phyloP scores from a whole-genome alignment of 441 rosid genomes.

The Metrosideros polymorpha region DNA sequence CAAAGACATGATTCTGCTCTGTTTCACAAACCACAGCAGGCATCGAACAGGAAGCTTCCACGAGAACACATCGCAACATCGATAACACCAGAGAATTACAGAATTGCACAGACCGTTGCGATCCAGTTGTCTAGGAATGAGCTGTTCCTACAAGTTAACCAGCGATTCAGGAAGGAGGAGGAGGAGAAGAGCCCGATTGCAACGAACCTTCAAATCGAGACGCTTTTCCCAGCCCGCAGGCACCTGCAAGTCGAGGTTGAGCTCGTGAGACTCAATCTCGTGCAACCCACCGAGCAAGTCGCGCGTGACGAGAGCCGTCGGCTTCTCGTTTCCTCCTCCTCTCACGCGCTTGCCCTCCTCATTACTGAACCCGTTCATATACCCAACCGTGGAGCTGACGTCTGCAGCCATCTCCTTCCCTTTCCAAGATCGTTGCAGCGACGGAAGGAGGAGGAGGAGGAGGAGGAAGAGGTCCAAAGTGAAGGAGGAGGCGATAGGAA shows the following conservation, averaged over 20 bases:
- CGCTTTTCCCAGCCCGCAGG: constrained; percentile 14
- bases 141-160: not conserved
- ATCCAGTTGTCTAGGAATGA: not conserved
- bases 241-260: constrained; percentile 12
- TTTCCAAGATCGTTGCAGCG: not conserved
- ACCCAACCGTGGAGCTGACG: constrained; percentile 1
- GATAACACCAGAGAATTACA: not conserved
- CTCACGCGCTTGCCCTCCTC: not conserved
- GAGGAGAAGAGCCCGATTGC: not conserved
- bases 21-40: not conserved
- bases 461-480: not conserved
- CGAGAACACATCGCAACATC: not conserved
- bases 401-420: constrained; percentile 4
- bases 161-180: not conserved
- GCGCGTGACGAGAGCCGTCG: constrained; percentile 1
- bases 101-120: not conserved
- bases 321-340: not conserved
- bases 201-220: constrained; percentile 10
- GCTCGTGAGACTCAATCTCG: constrained; percentile 11
- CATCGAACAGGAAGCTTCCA: not conserved
- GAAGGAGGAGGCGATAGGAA: not conserved
- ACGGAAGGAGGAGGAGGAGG: not conserved
- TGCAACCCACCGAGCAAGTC: constrained; percentile 9
- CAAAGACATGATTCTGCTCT: not conserved
- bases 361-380: not conserved